Evolutionary conservation across 176 grass and related monocot genomes (phyloP), one percentile per base, ranked within the genome.

Genomic region (Cenchrus purpureus): DNA sequence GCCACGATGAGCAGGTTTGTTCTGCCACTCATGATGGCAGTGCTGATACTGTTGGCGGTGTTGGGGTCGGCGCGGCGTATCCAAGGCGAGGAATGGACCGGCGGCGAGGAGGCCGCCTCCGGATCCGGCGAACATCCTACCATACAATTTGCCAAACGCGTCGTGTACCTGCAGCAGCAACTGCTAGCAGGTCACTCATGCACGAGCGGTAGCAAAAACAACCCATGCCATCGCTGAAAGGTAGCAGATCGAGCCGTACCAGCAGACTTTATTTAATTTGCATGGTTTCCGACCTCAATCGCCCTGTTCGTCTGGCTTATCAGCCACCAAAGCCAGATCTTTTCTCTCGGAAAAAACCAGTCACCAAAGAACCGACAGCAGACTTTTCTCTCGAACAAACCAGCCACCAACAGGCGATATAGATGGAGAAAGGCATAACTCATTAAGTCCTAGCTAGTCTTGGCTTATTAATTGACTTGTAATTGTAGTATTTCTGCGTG

Each of bases 121-220:
- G n/a, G n/a, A n/a, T 37, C 60, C 28, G 28, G 59, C 4, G 50
- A 72, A 10, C 58, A 73, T 59, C 42, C 76, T 8, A 0, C 58
- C 9, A 37, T 74, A 15, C 58, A 67, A 7, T 79, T 48, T 2
- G 4, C 49, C 59, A 31, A 67, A 10, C 48, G 65, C 22, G 12
- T 84, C 22, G 12, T 84, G 3, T 88, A 66, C 17, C 57, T 88
- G 57, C 86, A 83, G 80, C 65, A 78, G 80, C 65, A 78, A 15
- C 58, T 81, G 14, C 31, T 16, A 17, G 16, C 54, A 57, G 16
- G 54, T 22, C 20, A 9, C 58, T 60, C 58, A 7, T 22, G 19
- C 58, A 4, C 3, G 58, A 60, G 58, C 58, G 22, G 19, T 60
- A 60, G 20, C 58, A 7, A 19, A 25, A 60, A 10, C 58, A 60